Base-by-base conservation (phyloP, 1,139 yeast species). In the Geotrichum candidum region DNA sequence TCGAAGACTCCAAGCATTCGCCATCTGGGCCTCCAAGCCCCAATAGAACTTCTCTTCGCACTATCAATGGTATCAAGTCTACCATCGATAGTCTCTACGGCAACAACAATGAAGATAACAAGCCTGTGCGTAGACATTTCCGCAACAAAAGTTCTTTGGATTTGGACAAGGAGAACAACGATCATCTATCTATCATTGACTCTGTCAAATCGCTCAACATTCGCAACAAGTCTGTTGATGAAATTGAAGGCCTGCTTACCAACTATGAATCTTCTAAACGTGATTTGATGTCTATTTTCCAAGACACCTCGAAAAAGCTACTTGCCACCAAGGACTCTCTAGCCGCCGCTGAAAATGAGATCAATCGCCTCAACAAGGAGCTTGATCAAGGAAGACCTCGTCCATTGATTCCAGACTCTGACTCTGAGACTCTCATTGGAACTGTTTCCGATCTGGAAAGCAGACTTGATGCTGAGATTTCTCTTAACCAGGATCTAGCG, bases 231-330 rank as follows among this genome's bases (percentile, higher is more conserved):
- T 59, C 68, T 3, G 60, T 63, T n/a, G 67, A 64, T n/a, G 72
- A 71, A 56, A 57, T 71, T 56, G 70, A 69, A 58, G 68, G 66
- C 9, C 61, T 68, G 62, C 57, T 69, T 46, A 57, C 64, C 18
- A 57, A 62, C 25, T 63, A 68, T 45, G 71, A 70, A 46, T 65
- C 67, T n/a, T 69, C 73, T 15, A 69, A 79, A 66, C 79, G 75
- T 56, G 87, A 84, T 57, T 76, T 84, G 67, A 76, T 81, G 4
- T 75, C 77, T 51, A 82, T 83, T 4, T 84, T 83, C 67, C 85
- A 83, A 65, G 88, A 84, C 60, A 79, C 84, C 10, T 77, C 84
- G 23, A 79, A 76, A 60, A 82, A 84, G n/a, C 74, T 84, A 56
- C 79, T 76, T 61, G 68, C 78, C 2, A 78, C 85, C 0, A 77